These are phyloP conservation scores for Choricystis sp. DNA, from an alignment of 139 green algal species.

Conservation along the genomic window DNA sequence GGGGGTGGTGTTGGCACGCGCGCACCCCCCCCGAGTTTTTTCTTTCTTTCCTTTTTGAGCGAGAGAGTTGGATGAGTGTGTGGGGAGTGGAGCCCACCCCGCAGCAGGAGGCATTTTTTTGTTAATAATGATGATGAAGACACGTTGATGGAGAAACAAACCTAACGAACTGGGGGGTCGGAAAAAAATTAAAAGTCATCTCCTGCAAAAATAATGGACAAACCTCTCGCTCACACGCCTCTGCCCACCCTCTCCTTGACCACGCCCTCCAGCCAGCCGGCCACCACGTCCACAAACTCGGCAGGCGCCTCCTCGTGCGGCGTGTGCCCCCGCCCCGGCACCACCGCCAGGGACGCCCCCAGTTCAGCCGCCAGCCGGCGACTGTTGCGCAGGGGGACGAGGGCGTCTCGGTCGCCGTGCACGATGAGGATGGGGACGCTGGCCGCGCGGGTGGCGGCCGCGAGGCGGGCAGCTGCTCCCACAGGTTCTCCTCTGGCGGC, in stretches of 20 bases:
- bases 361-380: constrained; percentile 38
- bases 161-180: background rate
- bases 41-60: background rate
- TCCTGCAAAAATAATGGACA: no score
- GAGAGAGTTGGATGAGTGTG: background rate
- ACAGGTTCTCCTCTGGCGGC: constrained; percentile 2
- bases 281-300: constrained; percentile 27
- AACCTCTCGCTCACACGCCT: background rate
- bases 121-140: background rate
- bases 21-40: background rate
- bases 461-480: background rate
- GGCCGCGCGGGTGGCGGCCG: background rate
- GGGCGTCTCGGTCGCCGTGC: constrained; percentile 44
- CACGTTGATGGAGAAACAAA: background rate
- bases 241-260: background rate
- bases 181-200: no score
- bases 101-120: background rate
- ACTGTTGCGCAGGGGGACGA: constrained; percentile 68
- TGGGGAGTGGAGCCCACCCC: no score
- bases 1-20: no score
- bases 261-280: constrained; percentile 11
- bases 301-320: constrained; percentile 52
- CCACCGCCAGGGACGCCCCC: constrained; percentile 26
- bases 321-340: constrained; percentile 30
- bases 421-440: constrained; percentile 47